phyloP scores from a whole-genome alignment of 2,329 filamentous ascomycete species.

The Aspergillus felis region DNA sequence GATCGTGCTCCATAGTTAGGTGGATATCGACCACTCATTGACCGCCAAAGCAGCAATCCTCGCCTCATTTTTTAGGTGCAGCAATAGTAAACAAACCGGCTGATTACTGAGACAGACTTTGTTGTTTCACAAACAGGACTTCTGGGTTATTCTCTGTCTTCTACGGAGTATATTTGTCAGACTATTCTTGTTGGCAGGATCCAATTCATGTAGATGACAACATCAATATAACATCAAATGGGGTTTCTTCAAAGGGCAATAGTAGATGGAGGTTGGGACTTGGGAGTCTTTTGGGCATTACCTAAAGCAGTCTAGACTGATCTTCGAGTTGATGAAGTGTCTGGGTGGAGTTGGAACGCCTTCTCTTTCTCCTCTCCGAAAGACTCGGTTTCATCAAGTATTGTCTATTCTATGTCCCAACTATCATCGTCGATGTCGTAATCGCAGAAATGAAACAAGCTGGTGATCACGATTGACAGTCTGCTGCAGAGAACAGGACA shows the following conservation, averaged over 20 bases:
- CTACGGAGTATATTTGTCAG: too few species aligned
- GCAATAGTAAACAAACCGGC: neutral
- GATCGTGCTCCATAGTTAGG: neutral
- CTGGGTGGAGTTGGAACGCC: neutral
- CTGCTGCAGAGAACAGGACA: neutral
- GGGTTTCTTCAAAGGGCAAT: neutral
- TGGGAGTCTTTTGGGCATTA: too few species aligned
- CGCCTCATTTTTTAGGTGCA: slow-evolving; percentile 17
- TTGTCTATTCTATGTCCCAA: neutral
- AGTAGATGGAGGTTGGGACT: neutral
- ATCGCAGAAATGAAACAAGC: neutral
- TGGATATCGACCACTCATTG: slow-evolving; percentile 8
- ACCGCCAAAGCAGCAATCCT: slow-evolving; percentile 14
- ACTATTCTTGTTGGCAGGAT: too few species aligned
- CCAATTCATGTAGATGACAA: too few species aligned
- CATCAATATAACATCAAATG: neutral
- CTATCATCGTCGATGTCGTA: neutral
- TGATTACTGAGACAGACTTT: too few species aligned
- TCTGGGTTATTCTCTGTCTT: too few species aligned
- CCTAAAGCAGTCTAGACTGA: neutral
- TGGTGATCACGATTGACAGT: neutral
- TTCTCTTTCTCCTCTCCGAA: neutral
- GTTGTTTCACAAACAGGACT: neutral
- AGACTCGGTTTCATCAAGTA: neutral
- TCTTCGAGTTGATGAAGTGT: neutral